Base-by-base conservation (phyloP, 306 rosid species). In the Cicer bijugum region DNA sequence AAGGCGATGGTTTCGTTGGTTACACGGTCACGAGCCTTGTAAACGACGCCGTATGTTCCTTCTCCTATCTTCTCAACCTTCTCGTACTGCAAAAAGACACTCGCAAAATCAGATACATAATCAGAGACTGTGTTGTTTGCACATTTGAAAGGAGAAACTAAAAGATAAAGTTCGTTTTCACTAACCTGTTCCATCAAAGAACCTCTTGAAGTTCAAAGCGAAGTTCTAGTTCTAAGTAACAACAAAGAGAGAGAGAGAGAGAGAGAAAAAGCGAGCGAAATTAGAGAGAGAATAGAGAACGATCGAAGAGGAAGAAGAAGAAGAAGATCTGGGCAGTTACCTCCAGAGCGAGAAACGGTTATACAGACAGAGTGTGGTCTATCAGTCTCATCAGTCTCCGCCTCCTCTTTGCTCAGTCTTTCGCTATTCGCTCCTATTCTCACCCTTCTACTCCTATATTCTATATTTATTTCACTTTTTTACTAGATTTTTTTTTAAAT, bases 51-150 rank as follows among this genome's bases (percentile, higher is more conserved):
- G 65, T 91, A 91, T 48, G 97, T 87, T 38, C 97, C 97, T 76
- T 89, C 95, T 7, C 97, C 97, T 39, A 91, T 91, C 86, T 91
- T 89, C 89, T 87, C 97, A 72, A 91, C 95, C 79, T 91, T 89
- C 88, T 89, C 95, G 84, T 91, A 91, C 97, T 91, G 82, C 48
- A 60, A 63, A 69, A 28, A 28, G 35, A 28, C 12, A 53, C 12
- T 45, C 44, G 17, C 39, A 64, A 71, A 48, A 68, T 12, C 46
- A 70, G 12, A 9, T 7, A 42, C 14, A 51, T 55, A 68, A 80
- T n/a, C 51, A 19, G 71, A 4, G 1, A 6, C 17, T 16, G 14
- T 38, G 57, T 39, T 15, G 33, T 35, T 28, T 28, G 4, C 7
- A 9, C 7, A 76, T 62, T 47, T 12, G 10, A 1, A 19, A 57